These are phyloP conservation scores for Aspergillus olivimuriae DNA, from an alignment of 495 filamentous ascomycete genomes.

Conservation along the genomic window DNA sequence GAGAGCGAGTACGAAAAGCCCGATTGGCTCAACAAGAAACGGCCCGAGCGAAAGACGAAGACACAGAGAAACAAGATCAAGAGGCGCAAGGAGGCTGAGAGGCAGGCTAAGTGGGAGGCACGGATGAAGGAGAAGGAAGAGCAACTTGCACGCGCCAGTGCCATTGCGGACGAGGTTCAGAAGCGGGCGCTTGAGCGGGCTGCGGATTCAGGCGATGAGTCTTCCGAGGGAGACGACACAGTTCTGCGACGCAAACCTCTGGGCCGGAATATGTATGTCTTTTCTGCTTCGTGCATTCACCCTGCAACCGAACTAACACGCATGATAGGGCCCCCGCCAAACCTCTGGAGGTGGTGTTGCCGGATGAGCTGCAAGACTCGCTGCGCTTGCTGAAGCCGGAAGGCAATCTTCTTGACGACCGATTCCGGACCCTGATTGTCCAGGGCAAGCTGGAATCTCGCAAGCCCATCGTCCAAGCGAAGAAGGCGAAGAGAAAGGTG, in stretches of 20 bases:
- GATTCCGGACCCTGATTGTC: slow-evolving; percentile 82
- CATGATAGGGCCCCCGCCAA: slow-evolving; percentile 60
- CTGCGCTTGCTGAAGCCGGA: slow-evolving; percentile 85
- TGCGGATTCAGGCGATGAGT: slow-evolving; percentile 45
- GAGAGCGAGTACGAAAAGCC: slow-evolving; percentile 62
- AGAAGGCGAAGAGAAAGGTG: slow-evolving; percentile 66
- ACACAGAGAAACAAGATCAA: slow-evolving; percentile 81
- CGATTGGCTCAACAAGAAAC: slow-evolving; percentile 60
- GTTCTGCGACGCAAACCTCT: slow-evolving; percentile 65
- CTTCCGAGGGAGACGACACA: slow-evolving; percentile 47
- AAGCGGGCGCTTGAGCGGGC: slow-evolving; percentile 47
- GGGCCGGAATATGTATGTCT: slow-evolving; percentile 53
- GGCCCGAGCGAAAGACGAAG: slow-evolving; percentile 75
- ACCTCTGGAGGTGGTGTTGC: slow-evolving; percentile 79
- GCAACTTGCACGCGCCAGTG: slow-evolving; percentile 57
- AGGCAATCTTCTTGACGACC: slow-evolving; percentile 84
- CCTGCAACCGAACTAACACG: slow-evolving; percentile 18
- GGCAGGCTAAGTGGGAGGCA: slow-evolving; percentile 60
- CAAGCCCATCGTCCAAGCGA: slow-evolving; percentile 66
- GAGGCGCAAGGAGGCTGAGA: slow-evolving; percentile 79
- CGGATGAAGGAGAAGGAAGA: slow-evolving; percentile 61
- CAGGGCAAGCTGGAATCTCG: slow-evolving; percentile 83
- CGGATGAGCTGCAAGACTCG: slow-evolving; percentile 90
- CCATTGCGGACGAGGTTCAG: slow-evolving; percentile 57
- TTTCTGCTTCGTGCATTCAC: background rate